Percentiles rank a stretch among this genome's conserved stretches.
Conservation (phyloP, 1,139 yeast genomes). For the Nakaseomyces nivariensis region DNA sequence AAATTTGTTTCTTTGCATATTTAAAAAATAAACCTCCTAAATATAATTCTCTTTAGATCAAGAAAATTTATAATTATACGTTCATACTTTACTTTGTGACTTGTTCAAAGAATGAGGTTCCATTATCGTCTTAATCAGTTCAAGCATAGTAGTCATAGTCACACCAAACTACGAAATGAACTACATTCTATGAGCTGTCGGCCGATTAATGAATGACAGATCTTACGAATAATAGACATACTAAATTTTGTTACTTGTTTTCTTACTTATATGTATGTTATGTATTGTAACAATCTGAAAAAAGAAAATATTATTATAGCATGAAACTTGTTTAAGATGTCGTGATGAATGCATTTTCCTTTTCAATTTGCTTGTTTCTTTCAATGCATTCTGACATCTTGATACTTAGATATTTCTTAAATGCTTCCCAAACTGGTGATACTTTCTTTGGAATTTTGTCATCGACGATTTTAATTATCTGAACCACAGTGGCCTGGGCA, state of each 20-base stretch:
- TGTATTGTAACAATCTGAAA: too few relatives aligned
- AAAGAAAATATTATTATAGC: too few relatives aligned
- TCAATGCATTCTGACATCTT: slow-evolving; percentile 18
- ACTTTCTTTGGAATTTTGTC: slow-evolving; percentile 29
- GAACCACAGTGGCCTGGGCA: slow-evolving; percentile 29
- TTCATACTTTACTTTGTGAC: background rate
- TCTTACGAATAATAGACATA: too few relatives aligned
- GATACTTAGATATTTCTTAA: slow-evolving; percentile 25
- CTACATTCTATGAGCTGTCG: too few relatives aligned
- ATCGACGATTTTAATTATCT: slow-evolving; percentile 23
- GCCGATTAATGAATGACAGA: too few relatives aligned
- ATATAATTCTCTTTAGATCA: slow-evolving; percentile 1
- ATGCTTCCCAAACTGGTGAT: slow-evolving; percentile 24
- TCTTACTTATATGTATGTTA: too few relatives aligned
- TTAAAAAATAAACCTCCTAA: background rate
- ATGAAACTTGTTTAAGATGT: background rate
- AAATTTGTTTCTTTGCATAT: slow-evolving; percentile 5
- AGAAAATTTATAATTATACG: slow-evolving; percentile 1
- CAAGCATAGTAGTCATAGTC: too few relatives aligned
- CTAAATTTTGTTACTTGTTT: too few relatives aligned
- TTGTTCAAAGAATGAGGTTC: too few relatives aligned
- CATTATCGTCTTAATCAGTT: too few relatives aligned
- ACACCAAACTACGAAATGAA: too few relatives aligned
- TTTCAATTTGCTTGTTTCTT: slow-evolving; percentile 6
- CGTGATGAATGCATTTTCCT: background rate